Evolutionary conservation across 2,329 filamentous ascomycete genomes (phyloP).

Genomic region (Aspergillus udagawae): DNA sequence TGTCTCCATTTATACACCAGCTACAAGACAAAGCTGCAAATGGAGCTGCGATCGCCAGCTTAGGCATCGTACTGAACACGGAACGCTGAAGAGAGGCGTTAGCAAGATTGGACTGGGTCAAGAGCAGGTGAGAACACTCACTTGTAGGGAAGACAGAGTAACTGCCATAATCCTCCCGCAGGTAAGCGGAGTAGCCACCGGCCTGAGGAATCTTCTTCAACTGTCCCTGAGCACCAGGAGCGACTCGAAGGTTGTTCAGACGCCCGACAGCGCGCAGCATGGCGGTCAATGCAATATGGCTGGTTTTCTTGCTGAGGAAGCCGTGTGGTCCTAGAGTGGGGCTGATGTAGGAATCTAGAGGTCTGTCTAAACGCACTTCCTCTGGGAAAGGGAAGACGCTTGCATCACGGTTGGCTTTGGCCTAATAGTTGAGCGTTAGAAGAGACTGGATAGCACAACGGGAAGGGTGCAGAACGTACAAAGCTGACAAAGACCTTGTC

Average conservation of each 20-base stretch:
- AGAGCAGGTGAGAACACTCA: conserved; percentile 20
- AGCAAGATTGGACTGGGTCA: conserved; percentile 5
- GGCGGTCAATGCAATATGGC: conserved; percentile 59
- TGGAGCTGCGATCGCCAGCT: conserved; percentile 18
- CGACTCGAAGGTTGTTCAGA: conserved; percentile 57
- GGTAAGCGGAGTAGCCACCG: conserved; percentile 57
- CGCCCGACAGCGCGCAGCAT: conserved; percentile 65
- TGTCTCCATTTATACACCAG: background rate
- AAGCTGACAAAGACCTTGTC: conserved; percentile 63
- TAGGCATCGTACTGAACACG: conserved; percentile 44
- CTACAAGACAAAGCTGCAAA: background rate
- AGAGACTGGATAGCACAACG: background rate
- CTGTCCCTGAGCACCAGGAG: conserved; percentile 60
- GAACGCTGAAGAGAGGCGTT: conserved; percentile 30
- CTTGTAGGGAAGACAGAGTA: conserved; percentile 50
- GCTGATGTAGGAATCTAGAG: conserved; percentile 61
- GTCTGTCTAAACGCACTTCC: conserved; percentile 59
- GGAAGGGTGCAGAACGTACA: conserved; percentile 31
- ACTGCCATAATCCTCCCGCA: conserved; percentile 62
- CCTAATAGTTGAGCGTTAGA: conserved; percentile 19
- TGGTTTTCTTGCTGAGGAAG: conserved; percentile 59
- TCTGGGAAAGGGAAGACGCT: conserved; percentile 59
- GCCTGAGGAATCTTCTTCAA: conserved; percentile 61
- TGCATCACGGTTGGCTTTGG: conserved; percentile 53
- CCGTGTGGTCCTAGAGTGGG: conserved; percentile 61